phyloP scores from a whole-genome alignment of 1,284 basidiomycete species.

The Ganoderma meredithae region DNA sequence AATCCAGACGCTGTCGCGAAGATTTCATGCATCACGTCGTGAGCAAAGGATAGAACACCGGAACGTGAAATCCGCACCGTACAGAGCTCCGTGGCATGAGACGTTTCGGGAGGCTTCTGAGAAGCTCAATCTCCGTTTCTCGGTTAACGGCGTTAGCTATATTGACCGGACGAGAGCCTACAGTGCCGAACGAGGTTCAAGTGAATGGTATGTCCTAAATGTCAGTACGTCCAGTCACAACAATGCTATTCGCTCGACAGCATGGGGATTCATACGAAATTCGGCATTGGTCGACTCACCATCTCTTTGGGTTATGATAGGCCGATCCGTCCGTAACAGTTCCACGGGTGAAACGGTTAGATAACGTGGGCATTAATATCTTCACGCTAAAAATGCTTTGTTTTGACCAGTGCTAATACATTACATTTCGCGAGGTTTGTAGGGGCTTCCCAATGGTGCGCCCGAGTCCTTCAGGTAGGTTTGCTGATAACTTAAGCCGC shows the following conservation, averaged over 20 bases:
- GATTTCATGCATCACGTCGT: neutral
- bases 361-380: neutral
- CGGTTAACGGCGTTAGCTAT: neutral
- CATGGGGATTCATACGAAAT: neutral
- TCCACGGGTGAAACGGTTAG: neutral
- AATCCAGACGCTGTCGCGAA: neutral
- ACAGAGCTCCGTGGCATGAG: neutral
- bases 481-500: neutral
- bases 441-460: no score
- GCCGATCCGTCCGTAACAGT: neutral
- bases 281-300: neutral
- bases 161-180: neutral
- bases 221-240: neutral
- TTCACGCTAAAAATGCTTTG: neutral
- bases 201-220: neutral
- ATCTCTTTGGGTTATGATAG: neutral
- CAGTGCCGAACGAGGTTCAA: neutral
- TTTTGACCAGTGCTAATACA: neutral
- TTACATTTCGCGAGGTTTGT: no score
- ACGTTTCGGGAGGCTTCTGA: neutral
- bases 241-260: neutral
- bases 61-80: neutral
- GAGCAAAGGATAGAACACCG: neutral
- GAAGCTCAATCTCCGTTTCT: neutral
- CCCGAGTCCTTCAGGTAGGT: neutral